A percentile compares a stretch with the other conserved stretches of the same genome.
phyloP scores from a whole-genome alignment of 2,329 filamentous ascomycete genomes.

The Verticillium klebahnii region DNA sequence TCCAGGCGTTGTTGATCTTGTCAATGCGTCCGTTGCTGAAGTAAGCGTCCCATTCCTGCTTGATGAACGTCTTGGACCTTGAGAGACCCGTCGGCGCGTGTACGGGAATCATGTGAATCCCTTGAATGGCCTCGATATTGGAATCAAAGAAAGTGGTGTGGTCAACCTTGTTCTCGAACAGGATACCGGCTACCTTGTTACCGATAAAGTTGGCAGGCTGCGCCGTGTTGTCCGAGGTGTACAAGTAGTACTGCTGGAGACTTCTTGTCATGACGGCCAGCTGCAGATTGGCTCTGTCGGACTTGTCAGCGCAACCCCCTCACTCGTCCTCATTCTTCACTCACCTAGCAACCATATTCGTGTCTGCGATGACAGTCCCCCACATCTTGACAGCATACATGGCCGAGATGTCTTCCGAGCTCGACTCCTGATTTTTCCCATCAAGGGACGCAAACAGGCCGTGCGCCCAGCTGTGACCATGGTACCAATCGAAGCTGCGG shows the following conservation, averaged over 20 bases:
- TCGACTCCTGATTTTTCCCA: conserved; percentile 73
- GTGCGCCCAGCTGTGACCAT: conserved; percentile 80
- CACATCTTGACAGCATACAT: conserved; percentile 81
- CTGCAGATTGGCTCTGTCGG: conserved; percentile 62
- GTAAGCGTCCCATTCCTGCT: conserved; percentile 70
- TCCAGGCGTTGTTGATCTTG: conserved; percentile 70
- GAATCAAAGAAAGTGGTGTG: conserved; percentile 73
- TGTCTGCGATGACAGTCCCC: conserved; percentile 65
- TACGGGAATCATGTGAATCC: conserved; percentile 70
- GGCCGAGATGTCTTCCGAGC: conserved; percentile 75
- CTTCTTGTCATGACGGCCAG: conserved; percentile 65
- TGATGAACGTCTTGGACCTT: conserved; percentile 59
- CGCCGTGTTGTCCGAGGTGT: conserved; percentile 54
- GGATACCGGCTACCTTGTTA: conserved; percentile 45
- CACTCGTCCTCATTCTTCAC: background rate
- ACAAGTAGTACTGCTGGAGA: conserved; percentile 70
- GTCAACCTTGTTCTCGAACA: conserved; percentile 85
- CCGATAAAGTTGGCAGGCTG: conserved; percentile 63
- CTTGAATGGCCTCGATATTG: conserved; percentile 59
- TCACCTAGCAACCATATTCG: conserved; percentile 64
- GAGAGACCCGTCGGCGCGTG: conserved; percentile 58
- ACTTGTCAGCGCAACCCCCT: background rate
- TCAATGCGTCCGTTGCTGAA: conserved; percentile 66
- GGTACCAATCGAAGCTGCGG: conserved; percentile 76
- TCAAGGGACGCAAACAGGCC: conserved; percentile 59